Conservation (phyloP, 1,284 basidiomycete species). For the Rhodotorula sp. region DNA sequence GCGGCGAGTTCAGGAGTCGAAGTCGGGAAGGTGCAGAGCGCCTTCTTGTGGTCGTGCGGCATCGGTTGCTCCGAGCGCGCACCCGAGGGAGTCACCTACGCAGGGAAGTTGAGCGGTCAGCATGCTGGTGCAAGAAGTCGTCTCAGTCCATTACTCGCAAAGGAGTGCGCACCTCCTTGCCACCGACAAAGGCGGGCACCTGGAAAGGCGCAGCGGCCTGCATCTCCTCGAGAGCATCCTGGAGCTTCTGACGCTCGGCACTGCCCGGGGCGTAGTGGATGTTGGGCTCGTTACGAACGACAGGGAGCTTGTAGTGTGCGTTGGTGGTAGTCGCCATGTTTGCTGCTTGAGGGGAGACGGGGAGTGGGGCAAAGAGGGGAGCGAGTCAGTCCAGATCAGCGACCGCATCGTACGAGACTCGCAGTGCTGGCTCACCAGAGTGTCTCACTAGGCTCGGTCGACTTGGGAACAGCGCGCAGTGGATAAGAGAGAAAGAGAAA, state of each 20-base stretch:
- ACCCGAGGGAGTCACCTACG: slow-evolving; percentile 53
- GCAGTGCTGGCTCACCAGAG: neutral
- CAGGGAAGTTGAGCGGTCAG: slow-evolving; percentile 50
- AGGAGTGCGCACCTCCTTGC: slow-evolving; percentile 65
- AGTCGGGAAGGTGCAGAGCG: slow-evolving; percentile 80
- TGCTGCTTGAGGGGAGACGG: neutral
- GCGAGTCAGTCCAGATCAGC: neutral
- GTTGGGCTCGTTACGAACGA: slow-evolving; percentile 76
- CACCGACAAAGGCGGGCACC: slow-evolving; percentile 89
- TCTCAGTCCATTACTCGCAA: neutral
- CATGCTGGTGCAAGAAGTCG: neutral
- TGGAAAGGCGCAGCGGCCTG: slow-evolving; percentile 79
- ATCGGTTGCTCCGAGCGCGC: slow-evolving; percentile 65
- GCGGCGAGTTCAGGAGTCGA: slow-evolving; percentile 76
- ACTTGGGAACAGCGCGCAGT: neutral
- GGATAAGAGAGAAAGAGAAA: neutral
- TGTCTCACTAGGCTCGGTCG: too few species aligned
- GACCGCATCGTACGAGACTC: neutral
- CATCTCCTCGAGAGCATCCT: slow-evolving; percentile 76
- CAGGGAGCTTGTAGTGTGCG: slow-evolving; percentile 38
- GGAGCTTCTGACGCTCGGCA: slow-evolving; percentile 70
- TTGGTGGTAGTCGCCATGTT: slow-evolving; percentile 30
- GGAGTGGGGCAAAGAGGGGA: neutral
- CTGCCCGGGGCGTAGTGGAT: slow-evolving; percentile 80
- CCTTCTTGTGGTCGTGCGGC: slow-evolving; percentile 75